Evolutionary conservation across 176 grass and related monocot species (phyloP), one percentile per base, ranked within the genome.

Genomic region (Olyra latifolia): DNA sequence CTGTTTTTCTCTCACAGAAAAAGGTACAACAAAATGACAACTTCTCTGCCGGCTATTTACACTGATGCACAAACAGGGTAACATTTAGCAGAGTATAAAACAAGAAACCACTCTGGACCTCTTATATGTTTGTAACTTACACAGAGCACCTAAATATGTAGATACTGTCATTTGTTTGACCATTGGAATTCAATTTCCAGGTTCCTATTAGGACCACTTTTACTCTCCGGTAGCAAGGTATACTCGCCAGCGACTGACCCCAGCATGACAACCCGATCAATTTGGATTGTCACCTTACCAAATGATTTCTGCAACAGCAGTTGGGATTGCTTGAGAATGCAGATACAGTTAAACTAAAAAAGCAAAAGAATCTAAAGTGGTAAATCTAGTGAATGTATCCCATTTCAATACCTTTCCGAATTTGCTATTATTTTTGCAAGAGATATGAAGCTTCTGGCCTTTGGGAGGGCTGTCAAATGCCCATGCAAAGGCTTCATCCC

Each of bases 341-440:
- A 39, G 47, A 77, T 25, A 84, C 44, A 79, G 3, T 60, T 10
- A 32, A 3, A 4, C 1, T 0, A 39, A 76, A 76, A 38, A 12
- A 29, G 15, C 62, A 53, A 29, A 60, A 25, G 3, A 44, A 61
- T 20, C 6, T 76, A 47, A 63, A 35, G 5, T 64, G 32, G 17
- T 30, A 20, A 47, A 32, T 75, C 58, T 25, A 77, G 56, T 39
- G 44, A 11, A 71, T 76, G 32, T 53, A n/a, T 27, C 29, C 23
- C 77, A 68, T 86, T 72, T 45, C 2, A 4, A 13, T 86, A 99
- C 97, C 97, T 99, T 99, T 81, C 97, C 97, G 8, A 99, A 91
- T 88, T 99, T 99, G 82, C 97, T 99, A 76, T 99, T 99, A 73
- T 99, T 99, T 84, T 91, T 99, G 97, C 97, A 99, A 14, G 97